Base-by-base conservation (phyloP, 1,139 yeast species). In the Hemisphaericaspora xylofermentans region DNA sequence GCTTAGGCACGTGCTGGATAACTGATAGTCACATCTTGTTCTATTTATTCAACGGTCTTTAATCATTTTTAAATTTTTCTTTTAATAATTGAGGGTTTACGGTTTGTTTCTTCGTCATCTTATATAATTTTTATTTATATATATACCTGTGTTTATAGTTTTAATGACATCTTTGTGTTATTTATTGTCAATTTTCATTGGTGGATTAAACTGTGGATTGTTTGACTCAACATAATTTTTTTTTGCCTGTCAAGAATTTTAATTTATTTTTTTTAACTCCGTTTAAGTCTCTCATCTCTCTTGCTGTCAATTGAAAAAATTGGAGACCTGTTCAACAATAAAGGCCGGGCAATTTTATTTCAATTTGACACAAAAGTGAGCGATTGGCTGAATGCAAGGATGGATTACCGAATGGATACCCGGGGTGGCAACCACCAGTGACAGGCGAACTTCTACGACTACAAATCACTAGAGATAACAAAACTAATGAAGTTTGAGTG, bases 1-100 rank as follows among this genome's bases (percentile, higher is more conserved):
- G 49, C 52, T 35, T 45, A 44, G 22, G 17, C 17, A 29, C 12
- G n/a, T 17, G 8, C 17, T 14, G 7, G 9, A 28, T 8, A 28
- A n/a, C n/a, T n/a, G n/a, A n/a, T n/a, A n/a, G n/a, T n/a, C n/a
- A n/a, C n/a, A n/a, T n/a, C 17, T 7, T 14, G 5, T 28, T 29
- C 17, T 29, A 16, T 29, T 29, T 29, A 17, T 17, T 29, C n/a
- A 12, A 24, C n/a, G 26, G 22, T 19, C 22, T 24, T 24, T 24
- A 21, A 21, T 6, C 8, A 6, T 21, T 21, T 3, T 14, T 28
- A 7, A 14, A 7, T 28, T 28, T 28, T 27, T 27, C 13, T 27
- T 27, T 27, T n/a, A 15, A 4, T 27, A 25, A 6, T 13, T 6
- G 10, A 29, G 21, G 33, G 12, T 29, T 29, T 24, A 10, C 15